These are phyloP conservation scores for Boeremia exigua DNA, from an alignment of 2,329 filamentous ascomycete genomes.

Conservation along the genomic window DNA sequence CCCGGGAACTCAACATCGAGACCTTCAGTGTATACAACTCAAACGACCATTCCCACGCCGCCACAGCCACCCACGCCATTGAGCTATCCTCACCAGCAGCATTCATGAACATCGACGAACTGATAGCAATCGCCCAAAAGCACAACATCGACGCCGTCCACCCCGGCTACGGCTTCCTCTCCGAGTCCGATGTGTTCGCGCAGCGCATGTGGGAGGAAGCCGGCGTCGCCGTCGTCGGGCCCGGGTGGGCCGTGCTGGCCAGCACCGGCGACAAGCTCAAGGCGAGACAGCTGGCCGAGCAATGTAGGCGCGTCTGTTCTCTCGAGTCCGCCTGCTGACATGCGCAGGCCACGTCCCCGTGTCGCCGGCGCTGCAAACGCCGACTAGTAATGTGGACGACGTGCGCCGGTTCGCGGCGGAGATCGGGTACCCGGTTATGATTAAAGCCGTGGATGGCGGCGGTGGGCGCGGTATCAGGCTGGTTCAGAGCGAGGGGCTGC, in stretches of 20 bases:
- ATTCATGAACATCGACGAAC: conserved; percentile 59
- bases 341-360: conserved; percentile 55
- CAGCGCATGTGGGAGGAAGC: conserved; percentile 58
- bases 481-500: conserved; percentile 52
- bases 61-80: conserved; percentile 59
- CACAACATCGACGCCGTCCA: conserved; percentile 63
- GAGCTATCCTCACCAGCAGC: conserved; percentile 57
- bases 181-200: conserved; percentile 61
- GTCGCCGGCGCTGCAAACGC: conserved; percentile 54
- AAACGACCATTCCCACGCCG: conserved; percentile 62
- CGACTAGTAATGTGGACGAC: conserved; percentile 53
- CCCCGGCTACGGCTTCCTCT: conserved; percentile 69
- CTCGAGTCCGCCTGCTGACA: background rate
- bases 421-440: conserved; percentile 63
- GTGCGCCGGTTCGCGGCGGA: conserved; percentile 64
- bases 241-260: conserved; percentile 63
- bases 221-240: conserved; percentile 59
- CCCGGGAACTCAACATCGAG: conserved; percentile 63
- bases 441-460: conserved; percentile 70
- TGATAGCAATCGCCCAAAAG: conserved; percentile 57
- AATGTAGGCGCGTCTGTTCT: conserved; percentile 46
- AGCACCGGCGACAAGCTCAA: conserved; percentile 64
- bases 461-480: conserved; percentile 67
- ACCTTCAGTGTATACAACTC: conserved; percentile 63
- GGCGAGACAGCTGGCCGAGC: conserved; percentile 58